phyloP scores from a whole-genome alignment of 2,329 filamentous ascomycete genomes.

The Trichophyton schoenleinii region DNA sequence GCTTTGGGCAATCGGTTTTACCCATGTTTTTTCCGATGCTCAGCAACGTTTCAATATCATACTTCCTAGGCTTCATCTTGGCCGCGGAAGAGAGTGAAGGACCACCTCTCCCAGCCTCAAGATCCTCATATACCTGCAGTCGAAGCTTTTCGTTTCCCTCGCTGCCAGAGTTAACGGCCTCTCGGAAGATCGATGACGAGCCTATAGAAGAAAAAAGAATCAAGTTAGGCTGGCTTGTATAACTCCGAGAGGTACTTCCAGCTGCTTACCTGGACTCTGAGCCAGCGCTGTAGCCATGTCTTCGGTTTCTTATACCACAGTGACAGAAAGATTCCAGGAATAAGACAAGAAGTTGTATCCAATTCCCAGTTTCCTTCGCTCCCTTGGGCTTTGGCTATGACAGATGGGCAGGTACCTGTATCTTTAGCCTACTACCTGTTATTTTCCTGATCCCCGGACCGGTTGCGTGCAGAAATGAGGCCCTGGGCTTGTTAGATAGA shows the following conservation, averaged over 20 bases:
- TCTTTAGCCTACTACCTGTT: background rate
- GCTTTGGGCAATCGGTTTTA: background rate
- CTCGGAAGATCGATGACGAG: background rate
- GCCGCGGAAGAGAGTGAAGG: background rate
- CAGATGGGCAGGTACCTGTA: background rate
- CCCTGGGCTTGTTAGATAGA: background rate
- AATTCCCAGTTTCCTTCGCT: background rate
- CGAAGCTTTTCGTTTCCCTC: background rate
- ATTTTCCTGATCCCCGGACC: background rate
- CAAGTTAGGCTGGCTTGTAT: background rate
- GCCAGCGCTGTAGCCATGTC: background rate
- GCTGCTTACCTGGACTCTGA: background rate
- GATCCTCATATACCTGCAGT: background rate
- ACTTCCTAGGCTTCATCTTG: conserved; percentile 18
- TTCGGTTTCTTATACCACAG: background rate
- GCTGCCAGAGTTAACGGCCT: background rate
- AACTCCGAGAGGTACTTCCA: background rate
- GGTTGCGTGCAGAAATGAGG: background rate
- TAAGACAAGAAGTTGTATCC: background rate
- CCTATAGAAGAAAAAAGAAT: background rate
- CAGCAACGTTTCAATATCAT: conserved; percentile 28
- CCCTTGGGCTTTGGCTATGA: background rate
- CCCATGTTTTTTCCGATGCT: conserved; percentile 18
- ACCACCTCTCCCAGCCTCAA: background rate
- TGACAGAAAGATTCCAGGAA: background rate